Evolutionary conservation across 345 rosid species (phyloP).

Genomic region (Populus alba): DNA sequence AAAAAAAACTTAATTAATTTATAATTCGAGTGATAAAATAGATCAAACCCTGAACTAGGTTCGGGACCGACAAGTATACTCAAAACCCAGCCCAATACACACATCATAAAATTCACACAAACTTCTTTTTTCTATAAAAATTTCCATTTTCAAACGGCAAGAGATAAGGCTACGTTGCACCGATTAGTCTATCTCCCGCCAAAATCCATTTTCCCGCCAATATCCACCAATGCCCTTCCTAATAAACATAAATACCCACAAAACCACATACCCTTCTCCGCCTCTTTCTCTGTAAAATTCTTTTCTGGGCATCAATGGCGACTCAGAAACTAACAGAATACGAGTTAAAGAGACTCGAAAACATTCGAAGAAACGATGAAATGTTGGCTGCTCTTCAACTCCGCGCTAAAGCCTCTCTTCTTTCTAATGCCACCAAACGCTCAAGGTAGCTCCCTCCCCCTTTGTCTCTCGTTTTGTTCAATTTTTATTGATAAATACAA

Average conservation of each 20-base stretch:
- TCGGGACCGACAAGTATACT: too few species aligned
- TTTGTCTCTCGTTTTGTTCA: too few species aligned
- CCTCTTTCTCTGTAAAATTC: neutral
- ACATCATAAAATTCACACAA: too few species aligned
- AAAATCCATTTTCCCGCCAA: constrained; percentile 14
- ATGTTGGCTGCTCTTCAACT: constrained; percentile 75
- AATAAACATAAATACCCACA: neutral
- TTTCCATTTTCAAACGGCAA: neutral
- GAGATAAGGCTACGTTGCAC: neutral
- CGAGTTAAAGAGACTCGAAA: constrained; percentile 71
- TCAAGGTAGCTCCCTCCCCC: constrained; percentile 25
- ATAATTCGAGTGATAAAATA: too few species aligned
- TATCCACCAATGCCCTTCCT: neutral
- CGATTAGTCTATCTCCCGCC: constrained; percentile 8
- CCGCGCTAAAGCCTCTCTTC: constrained; percentile 49
- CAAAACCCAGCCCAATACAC: too few species aligned
- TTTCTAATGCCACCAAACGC: constrained; percentile 56
- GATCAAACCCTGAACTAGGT: too few species aligned
- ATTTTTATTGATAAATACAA: too few species aligned
- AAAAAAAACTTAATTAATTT: too few species aligned
- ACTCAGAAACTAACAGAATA: constrained; percentile 59
- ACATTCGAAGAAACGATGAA: constrained; percentile 69
- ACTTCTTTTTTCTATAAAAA: too few species aligned
- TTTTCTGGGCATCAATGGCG: constrained; percentile 44
- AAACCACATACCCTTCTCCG: neutral